phyloP scores from a whole-genome alignment of 495 filamentous ascomycete genomes.

The Amphirosellinia nigrospora region DNA sequence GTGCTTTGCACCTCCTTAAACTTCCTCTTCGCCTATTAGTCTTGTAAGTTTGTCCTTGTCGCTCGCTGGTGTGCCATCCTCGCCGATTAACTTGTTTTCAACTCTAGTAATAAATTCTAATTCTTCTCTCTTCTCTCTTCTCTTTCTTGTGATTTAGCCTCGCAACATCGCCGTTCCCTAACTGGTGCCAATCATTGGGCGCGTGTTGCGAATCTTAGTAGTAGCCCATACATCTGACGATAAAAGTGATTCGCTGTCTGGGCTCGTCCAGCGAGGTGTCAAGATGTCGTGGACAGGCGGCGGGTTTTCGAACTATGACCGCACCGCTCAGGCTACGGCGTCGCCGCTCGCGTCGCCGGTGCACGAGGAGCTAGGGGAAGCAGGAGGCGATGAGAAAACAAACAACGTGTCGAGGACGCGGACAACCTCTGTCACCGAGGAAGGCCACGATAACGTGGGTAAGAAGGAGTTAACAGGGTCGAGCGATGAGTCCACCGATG shows the following conservation, averaged over 20 bases:
- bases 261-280: constrained; percentile 25
- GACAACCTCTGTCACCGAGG: constrained; percentile 44
- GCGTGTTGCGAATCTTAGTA: not conserved
- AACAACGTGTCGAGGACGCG: constrained; percentile 30
- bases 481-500: constrained; percentile 45
- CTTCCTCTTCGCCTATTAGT: not conserved
- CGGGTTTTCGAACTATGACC: constrained; percentile 54
- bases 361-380: constrained; percentile 28
- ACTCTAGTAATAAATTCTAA: constrained; percentile 17
- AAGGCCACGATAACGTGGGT: constrained; percentile 37
- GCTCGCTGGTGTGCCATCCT: not conserved
- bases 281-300: constrained; percentile 52
- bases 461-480: constrained; percentile 28
- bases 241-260: not conserved
- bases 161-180: not conserved
- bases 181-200: not conserved
- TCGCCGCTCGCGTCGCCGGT: constrained; percentile 25
- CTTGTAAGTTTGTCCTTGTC: not conserved
- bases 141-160: not conserved
- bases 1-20: not conserved
- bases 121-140: not conserved
- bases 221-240: not conserved
- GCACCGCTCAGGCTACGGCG: constrained; percentile 46
- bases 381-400: not conserved
- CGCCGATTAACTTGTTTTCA: not conserved